Conservation (phyloP, 208 protist species). For the Wallacemonas sp. region DNA sequence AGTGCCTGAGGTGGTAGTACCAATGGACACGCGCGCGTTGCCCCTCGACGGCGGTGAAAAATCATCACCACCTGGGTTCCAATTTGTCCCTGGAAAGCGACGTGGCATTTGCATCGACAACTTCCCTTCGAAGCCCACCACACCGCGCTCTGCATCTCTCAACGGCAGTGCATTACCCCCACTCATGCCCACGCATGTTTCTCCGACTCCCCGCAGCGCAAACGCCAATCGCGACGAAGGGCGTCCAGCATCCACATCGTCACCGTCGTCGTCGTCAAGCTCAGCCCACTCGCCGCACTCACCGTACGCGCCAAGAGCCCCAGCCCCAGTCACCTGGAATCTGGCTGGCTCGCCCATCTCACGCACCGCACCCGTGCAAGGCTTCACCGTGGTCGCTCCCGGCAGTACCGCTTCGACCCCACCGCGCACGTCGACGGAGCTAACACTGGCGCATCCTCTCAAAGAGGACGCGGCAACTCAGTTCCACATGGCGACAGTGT, state of each 20-base stretch:
- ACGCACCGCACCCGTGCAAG: no score
- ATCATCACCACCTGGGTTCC: not conserved
- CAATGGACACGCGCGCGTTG: not conserved
- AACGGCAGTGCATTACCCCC: constrained; percentile 17
- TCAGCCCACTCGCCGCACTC: not conserved
- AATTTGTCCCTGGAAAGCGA: not conserved
- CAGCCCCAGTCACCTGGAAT: not conserved
- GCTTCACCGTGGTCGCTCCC: no score
- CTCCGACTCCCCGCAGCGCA: not conserved
- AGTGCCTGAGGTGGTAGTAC: no score
- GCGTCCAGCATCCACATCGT: not conserved
- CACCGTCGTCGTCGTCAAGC: not conserved
- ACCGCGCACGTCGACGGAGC: no score
- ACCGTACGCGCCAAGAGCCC: not conserved
- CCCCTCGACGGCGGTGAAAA: not conserved
- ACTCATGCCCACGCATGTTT: constrained; percentile 18
- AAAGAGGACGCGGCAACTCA: no score
- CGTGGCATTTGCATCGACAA: constrained; percentile 13
- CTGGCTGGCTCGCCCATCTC: not conserved
- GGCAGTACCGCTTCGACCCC: no score
- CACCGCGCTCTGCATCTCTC: constrained; percentile 3
- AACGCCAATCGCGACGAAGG: not conserved
- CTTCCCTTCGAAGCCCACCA: constrained; percentile 34
- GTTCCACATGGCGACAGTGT: constrained; percentile 1
- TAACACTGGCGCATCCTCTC: no score